Evolutionary conservation across 306 rosid species (phyloP).

Genomic region (Corylus avellana): DNA sequence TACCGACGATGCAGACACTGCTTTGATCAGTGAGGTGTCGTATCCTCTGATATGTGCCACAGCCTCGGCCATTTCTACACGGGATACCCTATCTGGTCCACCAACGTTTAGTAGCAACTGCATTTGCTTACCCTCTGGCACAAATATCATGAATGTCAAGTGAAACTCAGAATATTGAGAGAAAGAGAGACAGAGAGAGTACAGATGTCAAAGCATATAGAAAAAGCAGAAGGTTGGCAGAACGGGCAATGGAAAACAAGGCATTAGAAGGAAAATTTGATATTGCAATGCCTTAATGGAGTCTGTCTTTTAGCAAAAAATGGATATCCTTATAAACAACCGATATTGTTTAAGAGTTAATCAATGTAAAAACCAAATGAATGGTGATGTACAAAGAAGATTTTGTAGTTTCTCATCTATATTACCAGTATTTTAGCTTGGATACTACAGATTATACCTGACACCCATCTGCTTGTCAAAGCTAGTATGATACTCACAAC

Average conservation of each 20-base stretch:
- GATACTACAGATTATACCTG: slow-evolving; percentile 50
- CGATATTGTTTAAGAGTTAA: not conserved
- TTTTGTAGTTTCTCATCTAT: not conserved
- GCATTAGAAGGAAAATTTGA: not conserved
- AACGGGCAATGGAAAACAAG: not conserved
- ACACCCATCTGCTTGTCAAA: slow-evolving; percentile 64
- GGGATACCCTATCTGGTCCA: slow-evolving; percentile 80
- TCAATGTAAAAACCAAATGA: slow-evolving; percentile 11
- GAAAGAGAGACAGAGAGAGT: slow-evolving; percentile 19
- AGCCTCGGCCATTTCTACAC: slow-evolving; percentile 85
- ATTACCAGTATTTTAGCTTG: slow-evolving; percentile 6
- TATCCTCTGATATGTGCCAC: slow-evolving; percentile 76
- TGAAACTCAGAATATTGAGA: slow-evolving; percentile 18
- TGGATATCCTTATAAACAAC: not conserved
- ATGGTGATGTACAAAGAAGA: not conserved
- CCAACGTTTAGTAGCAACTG: slow-evolving; percentile 75
- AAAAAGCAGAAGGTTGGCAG: not conserved
- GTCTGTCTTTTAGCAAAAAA: not conserved
- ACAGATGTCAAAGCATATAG: slow-evolving; percentile 11
- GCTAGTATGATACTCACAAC: slow-evolving; percentile 57
- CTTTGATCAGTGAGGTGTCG: slow-evolving; percentile 60
- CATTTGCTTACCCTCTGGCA: slow-evolving; percentile 67
- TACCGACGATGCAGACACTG: slow-evolving; percentile 75
- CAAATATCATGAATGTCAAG: slow-evolving; percentile 20
- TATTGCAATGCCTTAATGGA: not conserved